Conservation (phyloP, 257 asterid species). For the Ehretia macrophylla region DNA sequence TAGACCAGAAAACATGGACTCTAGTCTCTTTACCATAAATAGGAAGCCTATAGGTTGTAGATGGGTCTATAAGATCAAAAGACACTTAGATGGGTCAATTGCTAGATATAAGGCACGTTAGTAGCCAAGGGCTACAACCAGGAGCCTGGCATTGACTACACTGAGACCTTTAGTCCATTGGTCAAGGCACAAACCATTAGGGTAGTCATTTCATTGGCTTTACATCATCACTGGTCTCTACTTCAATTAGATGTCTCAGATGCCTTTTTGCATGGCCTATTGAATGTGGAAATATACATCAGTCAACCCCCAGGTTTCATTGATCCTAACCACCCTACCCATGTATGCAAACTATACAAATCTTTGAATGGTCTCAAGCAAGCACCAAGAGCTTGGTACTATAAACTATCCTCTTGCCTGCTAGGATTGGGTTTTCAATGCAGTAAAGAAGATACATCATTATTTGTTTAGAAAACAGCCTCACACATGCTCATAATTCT, state of each 20-base stretch:
- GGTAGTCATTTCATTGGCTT: neutral
- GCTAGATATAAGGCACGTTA: neutral
- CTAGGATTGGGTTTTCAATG: neutral
- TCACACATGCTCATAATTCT: neutral
- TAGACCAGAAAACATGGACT: too few species aligned
- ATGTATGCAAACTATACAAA: neutral
- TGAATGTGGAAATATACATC: neutral
- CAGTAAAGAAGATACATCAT: neutral
- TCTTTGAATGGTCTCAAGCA: neutral
- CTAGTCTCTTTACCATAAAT: too few species aligned
- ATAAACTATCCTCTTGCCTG: neutral
- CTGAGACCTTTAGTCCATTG: too few species aligned
- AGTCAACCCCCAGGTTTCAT: neutral
- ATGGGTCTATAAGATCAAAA: constrained; percentile 3
- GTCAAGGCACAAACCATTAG: neutral
- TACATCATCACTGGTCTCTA: neutral
- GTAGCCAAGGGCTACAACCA: constrained; percentile 1
- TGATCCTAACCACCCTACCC: neutral
- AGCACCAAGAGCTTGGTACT: neutral
- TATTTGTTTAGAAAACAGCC: too few species aligned
- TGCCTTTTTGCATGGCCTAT: neutral
- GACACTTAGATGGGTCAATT: neutral
- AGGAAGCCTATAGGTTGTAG: too few species aligned
- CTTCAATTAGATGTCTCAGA: neutral
- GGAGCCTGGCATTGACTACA: too few species aligned